Percentiles rank a stretch among this genome's conserved stretches.
Conservation (phyloP, 1,284 basidiomycete species). For the Apiotrichum siamense region DNA sequence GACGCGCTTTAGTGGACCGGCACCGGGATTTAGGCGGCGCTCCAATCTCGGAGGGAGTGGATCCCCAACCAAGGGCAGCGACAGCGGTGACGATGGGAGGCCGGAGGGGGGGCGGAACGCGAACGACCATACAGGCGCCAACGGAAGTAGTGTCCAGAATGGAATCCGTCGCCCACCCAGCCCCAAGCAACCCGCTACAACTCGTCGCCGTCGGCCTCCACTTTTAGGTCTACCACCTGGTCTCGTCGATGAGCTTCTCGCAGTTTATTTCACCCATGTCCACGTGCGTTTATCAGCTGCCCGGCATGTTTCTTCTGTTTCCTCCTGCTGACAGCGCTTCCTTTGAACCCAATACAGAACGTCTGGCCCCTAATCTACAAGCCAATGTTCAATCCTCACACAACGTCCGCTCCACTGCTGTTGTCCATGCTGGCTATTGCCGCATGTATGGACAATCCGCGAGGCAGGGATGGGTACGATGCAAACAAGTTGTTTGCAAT, state of each 20-base stretch:
- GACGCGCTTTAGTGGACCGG: conserved; percentile 9
- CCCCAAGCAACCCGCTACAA: background rate
- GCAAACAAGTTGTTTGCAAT: conserved; percentile 55
- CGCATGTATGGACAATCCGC: conserved; percentile 39
- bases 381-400: conserved; percentile 36
- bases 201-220: conserved; percentile 8
- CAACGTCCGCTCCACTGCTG: conserved; percentile 29
- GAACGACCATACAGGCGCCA: background rate
- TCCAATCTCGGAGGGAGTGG: background rate
- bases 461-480: conserved; percentile 58
- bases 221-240: conserved; percentile 23
- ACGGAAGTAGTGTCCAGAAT: background rate
- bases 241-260: conserved; percentile 34
- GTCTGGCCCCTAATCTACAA: conserved; percentile 47
- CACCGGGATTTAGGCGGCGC: conserved; percentile 14
- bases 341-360: conserved; percentile 21
- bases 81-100: background rate
- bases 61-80: conserved; percentile 1
- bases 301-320: conserved; percentile 2
- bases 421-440: conserved; percentile 40
- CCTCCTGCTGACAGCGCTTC: background rate
- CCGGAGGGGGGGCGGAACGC: background rate
- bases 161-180: background rate
- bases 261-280: conserved; percentile 39
- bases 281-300: conserved; percentile 24